Percentiles rank a stretch among this genome's conserved stretches.
Evolutionary conservation across 2,329 filamentous ascomycete species (phyloP).

Genomic region (Ophiostoma perfectum): DNA sequence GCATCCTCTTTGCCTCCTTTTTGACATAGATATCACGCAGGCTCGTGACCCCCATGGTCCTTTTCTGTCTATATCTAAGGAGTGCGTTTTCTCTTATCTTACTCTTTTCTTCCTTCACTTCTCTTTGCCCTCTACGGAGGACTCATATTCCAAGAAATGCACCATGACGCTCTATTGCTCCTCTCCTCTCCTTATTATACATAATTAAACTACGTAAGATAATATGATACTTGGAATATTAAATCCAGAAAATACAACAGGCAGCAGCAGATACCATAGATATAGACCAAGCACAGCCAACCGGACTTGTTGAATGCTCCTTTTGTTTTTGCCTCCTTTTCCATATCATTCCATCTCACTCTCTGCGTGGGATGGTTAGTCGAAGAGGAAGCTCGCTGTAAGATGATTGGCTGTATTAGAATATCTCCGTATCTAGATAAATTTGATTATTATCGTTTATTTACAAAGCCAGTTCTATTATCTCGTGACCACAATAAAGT

Average conservation of each 20-base stretch:
- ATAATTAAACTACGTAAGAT: not conserved
- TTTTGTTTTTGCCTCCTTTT: not conserved
- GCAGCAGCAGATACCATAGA: not conserved
- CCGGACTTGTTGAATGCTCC: not conserved
- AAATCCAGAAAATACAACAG: no score
- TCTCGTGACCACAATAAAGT: no score
- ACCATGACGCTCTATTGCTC: no score
- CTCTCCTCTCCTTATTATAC: no score
- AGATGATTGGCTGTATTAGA: no score
- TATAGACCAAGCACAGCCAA: not conserved
- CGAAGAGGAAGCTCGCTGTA: no score
- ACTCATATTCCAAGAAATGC: not conserved
- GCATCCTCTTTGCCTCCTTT: not conserved
- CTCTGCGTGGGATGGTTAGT: not conserved
- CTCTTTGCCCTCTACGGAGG: not conserved
- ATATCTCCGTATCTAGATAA: no score
- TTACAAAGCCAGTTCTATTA: no score
- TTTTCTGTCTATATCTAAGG: not conserved
- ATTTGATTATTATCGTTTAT: no score
- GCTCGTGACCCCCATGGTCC: not conserved
- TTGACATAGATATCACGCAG: not conserved
- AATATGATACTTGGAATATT: not conserved
- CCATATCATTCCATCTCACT: not conserved
- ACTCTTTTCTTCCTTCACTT: not conserved
- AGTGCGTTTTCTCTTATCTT: not conserved